Base-by-base conservation (phyloP, 73 alveolate genomes). In the Effrenium voratum region DNA sequence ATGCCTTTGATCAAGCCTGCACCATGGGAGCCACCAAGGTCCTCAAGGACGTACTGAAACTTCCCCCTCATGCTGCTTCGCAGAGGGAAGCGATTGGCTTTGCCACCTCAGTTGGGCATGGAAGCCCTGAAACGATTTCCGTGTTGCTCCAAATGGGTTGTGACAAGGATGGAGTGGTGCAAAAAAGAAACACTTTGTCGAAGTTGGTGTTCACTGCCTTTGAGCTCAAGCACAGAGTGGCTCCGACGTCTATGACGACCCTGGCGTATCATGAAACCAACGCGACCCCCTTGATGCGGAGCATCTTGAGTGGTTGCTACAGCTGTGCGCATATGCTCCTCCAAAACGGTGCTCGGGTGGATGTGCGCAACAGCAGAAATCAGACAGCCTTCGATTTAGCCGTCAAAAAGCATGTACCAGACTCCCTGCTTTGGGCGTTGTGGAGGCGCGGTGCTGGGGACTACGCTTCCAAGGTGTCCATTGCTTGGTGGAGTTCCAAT, bases 221-320 rank as follows among this genome's bases (percentile, higher is more conserved):
- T 52, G 72, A 16, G 4, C n/a, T 44, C 47, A 80, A 47, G 36
- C 91, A 80, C 45, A 15, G 91, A 36, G 44, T 80, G 68, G 70
- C 72, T 46, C 91, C 52, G 15, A 80, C 68, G 44, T 40, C 91
- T 30, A 19, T 80, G 91, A 80, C 91, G 70, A 46, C 91, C 32
- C 68, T 80, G 30, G 12, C 26, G 68, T 30, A 45, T 43, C 47
- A 80, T 46, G 22, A 24, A 4, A 19, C 66, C 44, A 32, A 32
- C 28, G 66, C 72, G 5, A 80, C 91, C 3, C 91, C 91, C 26
- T 80, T 80, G 91, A 80, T 80, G 91, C 91, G 68, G 8, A 80
- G 91, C 91, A 80, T 80, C 70, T 80, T 45, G 72, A 80, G 72
- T 30, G 91, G 91, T 46, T 80, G 70, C 68, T 80, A 44, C 47